Conservation (phyloP, 345 rosid species). For the Citrus sinensis region DVS_A1.0 CM039166.1:20268001-20268500, state of each 20-base stretch:
- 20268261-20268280: slow-evolving; percentile 81
- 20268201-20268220: slow-evolving; percentile 23
- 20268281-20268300: not conserved
- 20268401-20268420: too few relatives aligned
- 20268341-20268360: too few relatives aligned
- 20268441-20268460: too few relatives aligned
- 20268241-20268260: slow-evolving; percentile 60
- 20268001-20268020: slow-evolving; percentile 80
- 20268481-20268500: slow-evolving; percentile 3
- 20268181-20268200: slow-evolving; percentile 35
- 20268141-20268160: slow-evolving; percentile 84
- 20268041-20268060: slow-evolving; percentile 84
- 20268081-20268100: slow-evolving; percentile 59
- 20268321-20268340: too few relatives aligned
- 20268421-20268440: too few relatives aligned
- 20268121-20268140: slow-evolving; percentile 74
- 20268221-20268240: slow-evolving; percentile 39
- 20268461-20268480: not conserved
- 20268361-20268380: not conserved
- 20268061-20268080: slow-evolving; percentile 74
- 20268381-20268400: too few relatives aligned
- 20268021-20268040: slow-evolving; percentile 73
- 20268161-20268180: slow-evolving; percentile 38
- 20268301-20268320: too few relatives aligned
- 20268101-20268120: slow-evolving; percentile 73